Percentiles rank a stretch among this genome's conserved stretches.
Evolutionary conservation across 345 rosid genomes (phyloP).

Genomic region (Ceriops tagal): DNA sequence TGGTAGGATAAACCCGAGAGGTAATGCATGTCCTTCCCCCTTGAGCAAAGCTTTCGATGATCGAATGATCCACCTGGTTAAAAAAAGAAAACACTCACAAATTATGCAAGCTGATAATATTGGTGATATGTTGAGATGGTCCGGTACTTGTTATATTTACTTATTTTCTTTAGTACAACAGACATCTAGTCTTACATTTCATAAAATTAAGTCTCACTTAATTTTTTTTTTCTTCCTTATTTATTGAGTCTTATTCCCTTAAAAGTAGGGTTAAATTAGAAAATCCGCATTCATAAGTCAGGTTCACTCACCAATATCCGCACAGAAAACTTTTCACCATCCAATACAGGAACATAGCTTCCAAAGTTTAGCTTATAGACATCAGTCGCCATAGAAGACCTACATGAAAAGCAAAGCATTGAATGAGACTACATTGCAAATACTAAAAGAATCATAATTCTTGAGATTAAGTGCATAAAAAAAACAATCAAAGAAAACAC

Average conservation of each 20-base stretch:
- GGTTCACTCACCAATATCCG: slow-evolving; percentile 57
- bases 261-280: background rate
- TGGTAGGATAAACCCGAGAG: slow-evolving; percentile 70
- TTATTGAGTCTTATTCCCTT: too few species aligned
- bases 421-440: background rate
- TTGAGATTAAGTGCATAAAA: background rate
- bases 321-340: slow-evolving; percentile 64
- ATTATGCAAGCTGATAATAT: background rate
- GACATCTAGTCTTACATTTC: too few species aligned
- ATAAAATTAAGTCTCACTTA: too few species aligned
- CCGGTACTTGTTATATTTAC: too few species aligned
- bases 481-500: too few species aligned
- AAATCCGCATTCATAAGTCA: background rate
- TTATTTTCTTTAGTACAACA: too few species aligned
- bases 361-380: slow-evolving; percentile 56
- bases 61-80: slow-evolving; percentile 69
- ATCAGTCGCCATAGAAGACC: slow-evolving; percentile 69
- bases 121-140: too few species aligned
- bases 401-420: slow-evolving; percentile 12
- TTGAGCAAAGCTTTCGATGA: slow-evolving; percentile 75
- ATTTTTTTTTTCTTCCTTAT: too few species aligned
- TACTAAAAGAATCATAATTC: background rate
- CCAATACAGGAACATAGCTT: slow-evolving; percentile 57
- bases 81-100: background rate
- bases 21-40: slow-evolving; percentile 72